Base-by-base conservation (phyloP, 2,329 filamentous ascomycete species). In the Alternaria triticina region DNA sequence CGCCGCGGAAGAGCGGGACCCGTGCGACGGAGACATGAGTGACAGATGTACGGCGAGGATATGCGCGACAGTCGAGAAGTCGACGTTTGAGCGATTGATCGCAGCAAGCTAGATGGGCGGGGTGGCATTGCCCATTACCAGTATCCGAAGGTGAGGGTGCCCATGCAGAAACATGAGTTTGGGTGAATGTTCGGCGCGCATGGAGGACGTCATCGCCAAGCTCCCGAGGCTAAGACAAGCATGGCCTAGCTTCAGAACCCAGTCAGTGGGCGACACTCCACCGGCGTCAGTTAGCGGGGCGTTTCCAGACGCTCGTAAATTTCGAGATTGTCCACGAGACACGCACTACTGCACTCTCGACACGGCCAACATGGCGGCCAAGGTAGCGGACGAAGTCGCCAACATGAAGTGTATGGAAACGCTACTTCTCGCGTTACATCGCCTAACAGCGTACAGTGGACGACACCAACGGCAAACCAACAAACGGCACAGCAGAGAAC, bases 291-390 rank as follows among this genome's bases (percentile, higher is more conserved):
- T 58, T 59, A 64, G 59, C 52, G 69, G 60, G 59, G 59, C 58
- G 45, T 22, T 56, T 54, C 50, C 51, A 61, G 61, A 62, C 52
- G 47, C 47, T 62, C 55, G 61, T 61, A 68, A 68, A 64, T 67
- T 72, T 64, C 62, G 59, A 63, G 54, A 56, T 59, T 55, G 57
- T 59, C 46, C 28, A 61, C 51, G 47, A 60, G 47, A 27, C 40
- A 33, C 45, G 36, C 20, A 63, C 56, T 40, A 54, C 27, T 59
- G 44, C 28, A 23, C 54, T 17, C n/a, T 50, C 47, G 40, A 52
- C 45, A 65, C 36, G 57, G 30, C 57, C 54, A 77, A 55, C 66
- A 82, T 82, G 80, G 77, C 80, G 57, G 80, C 78, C 30, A 73
- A 74, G 63, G 75, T 73, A 70, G 74, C 74, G 30, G 77, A 79